Base-by-base conservation (phyloP, 2,329 filamentous ascomycete species). In the Thermomyces lanuginosus region DNA sequence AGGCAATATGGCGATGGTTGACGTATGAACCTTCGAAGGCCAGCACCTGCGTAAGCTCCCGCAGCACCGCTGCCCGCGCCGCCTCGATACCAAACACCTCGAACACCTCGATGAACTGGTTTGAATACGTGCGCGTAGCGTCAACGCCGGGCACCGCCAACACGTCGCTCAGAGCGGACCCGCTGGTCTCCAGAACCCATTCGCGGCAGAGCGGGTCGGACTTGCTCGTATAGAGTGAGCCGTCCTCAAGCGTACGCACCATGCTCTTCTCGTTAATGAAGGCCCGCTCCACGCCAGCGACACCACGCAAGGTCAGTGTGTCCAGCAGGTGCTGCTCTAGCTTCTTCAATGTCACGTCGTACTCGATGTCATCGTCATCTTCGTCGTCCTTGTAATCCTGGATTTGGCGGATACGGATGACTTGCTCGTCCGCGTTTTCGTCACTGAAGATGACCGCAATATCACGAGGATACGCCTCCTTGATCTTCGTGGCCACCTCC, bases 21-120 rank as follows among this genome's bases (percentile, higher is more conserved):
- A 98, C 89, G 52, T 98, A 98, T 8, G 89, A 95, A 69, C 91
- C 91, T 50, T 95, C 89, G 50, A 98, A 98, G 14, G 89, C 84
- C 60, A 99, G 60, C 49, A 99, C 89, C 45, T 82, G 75, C 16
- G 78, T 82, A 63, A 98, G 58, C 51, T 98, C 91, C 35, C 77
- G 75, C 40, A 92, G 72, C 31, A 98, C 64, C 28, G 84, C 79
- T 24, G 78, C 72, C 45, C 89, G 77, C 34, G 83, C 83, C 38
- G 83, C 91, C 51, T 98, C 89, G 37, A 98, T 98, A 49, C 89
- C 89, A 36, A 98, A 89, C 6, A 92, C 82, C 38, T 86, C 78
- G 22, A 93, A 77, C 41, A 92, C 73, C 56, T 98, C 86, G 52
- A 86, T 83, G 51, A 98, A 78, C 45, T 92, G 82, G 60, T 98